Percentiles rank a stretch among this genome's conserved stretches.
Evolutionary conservation across 31 red algal genomes (phyloP).

Genomic region (Odonthalia washingtoniensis): DNA sequence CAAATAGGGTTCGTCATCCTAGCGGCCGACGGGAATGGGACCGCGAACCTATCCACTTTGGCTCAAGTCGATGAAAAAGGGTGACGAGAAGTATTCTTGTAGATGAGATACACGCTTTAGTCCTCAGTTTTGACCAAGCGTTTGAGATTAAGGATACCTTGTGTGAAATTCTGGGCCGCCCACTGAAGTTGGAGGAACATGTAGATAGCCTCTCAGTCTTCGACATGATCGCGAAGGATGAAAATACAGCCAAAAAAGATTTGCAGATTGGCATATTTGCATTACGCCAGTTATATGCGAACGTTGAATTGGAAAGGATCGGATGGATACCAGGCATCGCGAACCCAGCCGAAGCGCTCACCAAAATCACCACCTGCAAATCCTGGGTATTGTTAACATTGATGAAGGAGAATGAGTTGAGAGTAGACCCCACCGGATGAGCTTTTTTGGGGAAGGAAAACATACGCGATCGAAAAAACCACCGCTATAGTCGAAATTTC

Average conservation of each 20-base stretch:
- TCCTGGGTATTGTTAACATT: too few species aligned
- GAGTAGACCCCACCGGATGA: too few species aligned
- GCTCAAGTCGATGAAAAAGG: too few species aligned
- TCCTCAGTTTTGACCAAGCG: slow-evolving; percentile 21
- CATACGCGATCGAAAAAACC: too few species aligned
- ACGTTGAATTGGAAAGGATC: slow-evolving; percentile 2
- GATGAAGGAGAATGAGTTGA: too few species aligned
- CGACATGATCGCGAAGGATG: background rate
- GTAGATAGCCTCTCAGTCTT: slow-evolving; percentile 20
- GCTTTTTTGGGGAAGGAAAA: too few species aligned
- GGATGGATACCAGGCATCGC: slow-evolving; percentile 6
- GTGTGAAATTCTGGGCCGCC: background rate
- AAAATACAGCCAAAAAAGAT: background rate
- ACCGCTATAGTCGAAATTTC: too few species aligned
- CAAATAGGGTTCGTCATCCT: slow-evolving; percentile 21
- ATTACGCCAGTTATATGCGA: background rate
- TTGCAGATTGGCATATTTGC: slow-evolving; percentile 19
- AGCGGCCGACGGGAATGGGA: background rate
- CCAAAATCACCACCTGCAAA: too few species aligned
- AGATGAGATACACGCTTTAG: slow-evolving; percentile 26
- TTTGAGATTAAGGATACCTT: background rate
- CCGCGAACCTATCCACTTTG: background rate
- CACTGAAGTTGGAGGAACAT: background rate
- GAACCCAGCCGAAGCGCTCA: slow-evolving; percentile 21
- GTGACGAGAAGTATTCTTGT: slow-evolving; percentile 10